Base-by-base conservation (phyloP, 768 basidiomycete genomes). In the Tricholomella constricta region DNA sequence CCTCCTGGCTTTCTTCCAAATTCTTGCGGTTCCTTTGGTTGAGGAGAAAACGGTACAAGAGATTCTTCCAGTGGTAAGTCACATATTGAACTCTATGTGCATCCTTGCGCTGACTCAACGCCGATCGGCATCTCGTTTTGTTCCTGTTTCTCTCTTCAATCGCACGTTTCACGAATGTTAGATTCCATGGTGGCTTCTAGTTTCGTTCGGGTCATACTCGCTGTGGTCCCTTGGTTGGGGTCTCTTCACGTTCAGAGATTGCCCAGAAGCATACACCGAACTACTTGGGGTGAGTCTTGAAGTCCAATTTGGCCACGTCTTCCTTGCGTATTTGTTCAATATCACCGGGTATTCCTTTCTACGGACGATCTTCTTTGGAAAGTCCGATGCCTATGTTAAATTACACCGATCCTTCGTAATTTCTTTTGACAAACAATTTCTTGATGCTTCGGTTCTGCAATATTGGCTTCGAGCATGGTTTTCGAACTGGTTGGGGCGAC, bases 181-280 rank as follows among this genome's bases (percentile, higher is more conserved):
- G 90, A 67, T 91, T 26, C 89, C 90, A 2, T 93, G 87, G 86
- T 91, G 89, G 89, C 62, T 89, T 8, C 78, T 92, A 11, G 85
- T 92, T 2, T 74, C 85, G 1, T 90, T 90, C 57, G 91, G 91
- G 11, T 83, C 89, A 1, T 92, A 89, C 65, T 86, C 86, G 15
- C 78, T 92, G 10, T 83, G 83, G 72, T 87, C 85, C 9, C 80
- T 92, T 17, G 89, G 91, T 9, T 81, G 82, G 78, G 90, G 89
- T 2, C 63, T 91, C 37, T 79, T 83, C 58, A 84, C 84, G 2
- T 87, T 90, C 61, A 72, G 81, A 61, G 90, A 92, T 59, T 89
- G 88, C 65, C 86, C 88, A 35, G 88, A 91, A 59, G 89, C 90
- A 4, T 89, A 91, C 58, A 74, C 79, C 11, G 86, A 88, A 65